Evolutionary conservation across 306 rosid species (phyloP), one percentile per base, ranked within the genome.

Genomic region (Lathyrus oleraceus): DNA sequence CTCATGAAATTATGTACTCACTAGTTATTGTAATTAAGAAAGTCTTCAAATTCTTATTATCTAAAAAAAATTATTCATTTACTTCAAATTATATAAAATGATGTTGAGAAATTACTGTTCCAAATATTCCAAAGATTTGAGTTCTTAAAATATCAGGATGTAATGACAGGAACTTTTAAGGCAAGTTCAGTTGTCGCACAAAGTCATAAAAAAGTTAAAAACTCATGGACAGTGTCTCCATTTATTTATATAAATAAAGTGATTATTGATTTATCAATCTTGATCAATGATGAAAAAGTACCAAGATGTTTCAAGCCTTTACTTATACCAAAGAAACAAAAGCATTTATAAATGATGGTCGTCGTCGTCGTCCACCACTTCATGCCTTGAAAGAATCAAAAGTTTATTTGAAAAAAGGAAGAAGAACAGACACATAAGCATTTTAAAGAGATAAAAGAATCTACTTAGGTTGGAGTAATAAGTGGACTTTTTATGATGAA

Each of bases 301-400:
- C 1, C 2, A 61, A 61, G 70, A 64, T 78, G 65, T 70, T 77
- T 59, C 8, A 57, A 6, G 66, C 5, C 74, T 69, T 81, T 81
- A 42, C 64, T 77, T 3, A 73, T 73, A 77, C 67, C 30, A 73
- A 81, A 69, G 51, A 65, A 77, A 69, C 36, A 66, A 73, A 65
- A 73, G 73, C 65, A 65, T 42, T 66, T 40, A 12, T 19, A 68
- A 78, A 83, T 81, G 83, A 81, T 81, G 79, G 67, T 63, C 73
- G 2, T 38, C 36, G 25, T 51, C 67, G 38, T 67, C 35, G 25
- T 60, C 68, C 81, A 67, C 32, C 79, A 39, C 73, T 67, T 74
- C 57, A 66, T 70, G 91, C 86, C 85, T 86, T 63, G 78, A 86
- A 86, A 83, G 91, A 8, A 76, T 71, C 72, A 76, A 86, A 81